Evolutionary conservation across 768 basidiomycete species (phyloP).

Genomic region (Boletus eberwhitei): DNA sequence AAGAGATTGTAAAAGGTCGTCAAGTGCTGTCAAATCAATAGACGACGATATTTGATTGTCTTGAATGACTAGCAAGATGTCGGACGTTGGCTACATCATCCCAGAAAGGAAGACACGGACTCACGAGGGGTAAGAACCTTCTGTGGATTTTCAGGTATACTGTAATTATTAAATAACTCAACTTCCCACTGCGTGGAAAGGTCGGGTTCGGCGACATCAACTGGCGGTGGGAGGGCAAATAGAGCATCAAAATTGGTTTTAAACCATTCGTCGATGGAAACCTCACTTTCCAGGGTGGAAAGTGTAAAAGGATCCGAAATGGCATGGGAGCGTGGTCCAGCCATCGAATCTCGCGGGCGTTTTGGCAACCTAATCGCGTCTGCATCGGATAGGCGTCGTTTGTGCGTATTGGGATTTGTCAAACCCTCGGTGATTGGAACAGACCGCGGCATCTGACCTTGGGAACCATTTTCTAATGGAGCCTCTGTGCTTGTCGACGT

Average conservation of each 20-base stretch:
- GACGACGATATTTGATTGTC: not conserved
- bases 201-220: conserved; percentile 23
- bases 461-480: not conserved
- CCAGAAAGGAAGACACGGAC: not conserved
- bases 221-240: conserved; percentile 25
- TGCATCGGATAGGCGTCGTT: conserved; percentile 34
- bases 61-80: not conserved
- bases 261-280: conserved; percentile 37
- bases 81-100: not conserved
- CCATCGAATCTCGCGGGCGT: conserved; percentile 20
- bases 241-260: conserved; percentile 17
- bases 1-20: conserved; percentile 6
- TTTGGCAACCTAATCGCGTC: conserved; percentile 24
- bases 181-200: conserved; percentile 30
- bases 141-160: conserved; percentile 6
- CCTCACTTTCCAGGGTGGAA: conserved; percentile 11
- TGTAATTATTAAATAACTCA: conserved; percentile 30
- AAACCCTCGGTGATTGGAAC: not conserved
- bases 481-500: not conserved
- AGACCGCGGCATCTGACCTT: not conserved
- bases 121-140: not conserved
- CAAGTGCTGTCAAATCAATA: not conserved
- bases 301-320: conserved; percentile 32
- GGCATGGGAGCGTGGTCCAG: conserved; percentile 18
- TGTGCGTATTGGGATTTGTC: conserved; percentile 9